Conservation (phyloP, 306 rosid species). For the Medicago arabica region DNA sequence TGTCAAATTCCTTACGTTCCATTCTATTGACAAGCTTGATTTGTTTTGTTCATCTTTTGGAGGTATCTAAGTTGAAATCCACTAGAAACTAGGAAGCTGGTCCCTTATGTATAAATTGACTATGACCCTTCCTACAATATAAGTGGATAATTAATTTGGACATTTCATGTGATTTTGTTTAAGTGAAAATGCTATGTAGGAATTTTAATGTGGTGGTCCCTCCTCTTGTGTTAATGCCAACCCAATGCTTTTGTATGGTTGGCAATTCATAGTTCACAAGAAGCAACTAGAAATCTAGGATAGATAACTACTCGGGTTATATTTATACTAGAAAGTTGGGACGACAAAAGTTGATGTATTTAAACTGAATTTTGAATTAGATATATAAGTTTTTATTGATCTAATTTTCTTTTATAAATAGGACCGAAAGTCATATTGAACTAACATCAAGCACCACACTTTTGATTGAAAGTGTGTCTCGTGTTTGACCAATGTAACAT, state of each 20-base stretch:
- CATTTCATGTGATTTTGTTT: neutral
- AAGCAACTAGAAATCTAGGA: neutral
- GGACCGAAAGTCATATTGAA: too few species aligned
- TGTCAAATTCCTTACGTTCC: slow-evolving; percentile 34
- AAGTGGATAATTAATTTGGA: slow-evolving; percentile 11
- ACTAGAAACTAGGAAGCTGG: slow-evolving; percentile 24
- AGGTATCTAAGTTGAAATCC: slow-evolving; percentile 30
- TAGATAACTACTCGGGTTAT: too few species aligned
- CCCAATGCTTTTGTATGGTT: neutral
- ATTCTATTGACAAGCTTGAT: neutral
- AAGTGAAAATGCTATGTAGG: neutral
- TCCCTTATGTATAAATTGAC: slow-evolving; percentile 31
- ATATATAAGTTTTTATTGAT: too few species aligned
- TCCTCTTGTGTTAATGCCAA: neutral
- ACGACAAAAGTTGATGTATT: too few species aligned
- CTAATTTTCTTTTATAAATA: too few species aligned
- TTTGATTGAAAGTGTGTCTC: too few species aligned
- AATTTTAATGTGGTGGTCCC: slow-evolving; percentile 5
- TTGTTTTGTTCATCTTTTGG: slow-evolving; percentile 21
- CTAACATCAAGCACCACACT: too few species aligned
- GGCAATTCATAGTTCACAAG: neutral
- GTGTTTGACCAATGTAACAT: too few species aligned
- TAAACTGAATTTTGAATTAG: too few species aligned
- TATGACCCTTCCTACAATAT: neutral
- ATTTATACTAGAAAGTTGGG: too few species aligned